These are phyloP conservation scores for Theileria parva DNA, from an alignment of 169 alveolate species.

Conservation along the genomic window DNA sequence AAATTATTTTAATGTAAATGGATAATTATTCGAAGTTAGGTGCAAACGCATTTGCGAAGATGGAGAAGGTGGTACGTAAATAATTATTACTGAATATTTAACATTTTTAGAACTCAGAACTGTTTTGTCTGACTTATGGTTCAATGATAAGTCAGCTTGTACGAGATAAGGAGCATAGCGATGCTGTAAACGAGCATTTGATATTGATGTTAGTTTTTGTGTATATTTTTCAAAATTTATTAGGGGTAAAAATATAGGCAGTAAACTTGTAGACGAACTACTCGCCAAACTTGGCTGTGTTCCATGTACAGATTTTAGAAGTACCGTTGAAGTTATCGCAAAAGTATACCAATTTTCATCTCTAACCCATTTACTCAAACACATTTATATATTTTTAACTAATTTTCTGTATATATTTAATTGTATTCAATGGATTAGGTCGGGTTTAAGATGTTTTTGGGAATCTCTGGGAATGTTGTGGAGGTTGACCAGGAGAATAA, in stretches of 20 bases:
- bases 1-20: slow-evolving; percentile 44
- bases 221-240: neutral
- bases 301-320: slow-evolving; percentile 72
- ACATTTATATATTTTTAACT: neutral
- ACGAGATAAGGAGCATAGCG: slow-evolving; percentile 87
- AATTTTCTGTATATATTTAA: neutral
- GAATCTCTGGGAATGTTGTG: slow-evolving; percentile 72
- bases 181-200: slow-evolving; percentile 88
- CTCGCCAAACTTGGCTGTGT: slow-evolving; percentile 75
- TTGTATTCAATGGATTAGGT: slow-evolving; percentile 38
- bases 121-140: slow-evolving; percentile 87
- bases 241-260: slow-evolving; percentile 78
- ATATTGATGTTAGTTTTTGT: slow-evolving; percentile 63
- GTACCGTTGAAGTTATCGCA: slow-evolving; percentile 78
- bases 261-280: slow-evolving; percentile 72
- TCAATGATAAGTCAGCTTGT: slow-evolving; percentile 86
- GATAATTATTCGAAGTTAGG: slow-evolving; percentile 75
- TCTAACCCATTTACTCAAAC: neutral
- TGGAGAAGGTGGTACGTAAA: slow-evolving; percentile 71
- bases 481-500: slow-evolving; percentile 68
- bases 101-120: slow-evolving; percentile 80
- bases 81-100: neutral
- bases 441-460: slow-evolving; percentile 79
- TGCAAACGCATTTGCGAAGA: slow-evolving; percentile 73
- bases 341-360: slow-evolving; percentile 53